Percentiles rank a stretch among this genome's conserved stretches.
phyloP scores from a whole-genome alignment of 768 basidiomycete genomes.

The Floccularia luteovirens region DNA sequence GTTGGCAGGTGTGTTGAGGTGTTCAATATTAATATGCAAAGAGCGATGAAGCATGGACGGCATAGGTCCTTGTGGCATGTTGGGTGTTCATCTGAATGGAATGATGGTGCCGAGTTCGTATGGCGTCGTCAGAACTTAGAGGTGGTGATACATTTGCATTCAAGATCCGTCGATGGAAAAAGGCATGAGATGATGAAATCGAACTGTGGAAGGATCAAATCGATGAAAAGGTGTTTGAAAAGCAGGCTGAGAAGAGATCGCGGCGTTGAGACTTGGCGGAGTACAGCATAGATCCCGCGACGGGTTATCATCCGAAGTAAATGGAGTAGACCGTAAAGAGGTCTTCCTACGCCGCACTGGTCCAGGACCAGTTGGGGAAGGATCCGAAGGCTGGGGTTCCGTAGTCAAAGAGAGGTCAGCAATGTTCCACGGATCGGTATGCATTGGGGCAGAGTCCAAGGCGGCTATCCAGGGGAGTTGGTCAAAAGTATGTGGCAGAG shows the following conservation, averaged over 20 bases:
- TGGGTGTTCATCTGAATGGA: slow-evolving; percentile 3
- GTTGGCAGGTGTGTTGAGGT: no score
- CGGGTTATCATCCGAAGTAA: slow-evolving; percentile 7
- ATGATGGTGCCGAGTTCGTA: slow-evolving; percentile 6
- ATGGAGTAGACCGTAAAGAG: slow-evolving; percentile 35
- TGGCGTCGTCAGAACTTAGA: slow-evolving; percentile 8
- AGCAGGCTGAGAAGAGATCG: slow-evolving; percentile 11
- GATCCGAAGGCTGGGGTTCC: slow-evolving; percentile 10
- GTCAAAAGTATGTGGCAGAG: slow-evolving; percentile 41
- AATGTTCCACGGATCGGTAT: slow-evolving; percentile 40
- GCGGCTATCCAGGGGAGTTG: slow-evolving; percentile 62
- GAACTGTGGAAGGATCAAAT: slow-evolving; percentile 39
- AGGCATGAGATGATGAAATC: slow-evolving; percentile 59
- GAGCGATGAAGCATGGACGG: no score
- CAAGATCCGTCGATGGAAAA: slow-evolving; percentile 31
- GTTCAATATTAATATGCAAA: no score
- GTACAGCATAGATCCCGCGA: neutral
- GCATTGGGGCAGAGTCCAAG: slow-evolving; percentile 38
- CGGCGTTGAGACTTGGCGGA: slow-evolving; percentile 16
- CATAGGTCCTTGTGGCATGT: no score
- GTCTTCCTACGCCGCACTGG: slow-evolving; percentile 56
- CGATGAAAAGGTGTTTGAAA: slow-evolving; percentile 24
- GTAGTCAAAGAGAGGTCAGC: slow-evolving; percentile 63
- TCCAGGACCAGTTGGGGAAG: slow-evolving; percentile 23
- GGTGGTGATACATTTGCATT: slow-evolving; percentile 6